Conservation (phyloP, 2,329 filamentous ascomycete genomes). For the Epichloe gansuensis region DNA sequence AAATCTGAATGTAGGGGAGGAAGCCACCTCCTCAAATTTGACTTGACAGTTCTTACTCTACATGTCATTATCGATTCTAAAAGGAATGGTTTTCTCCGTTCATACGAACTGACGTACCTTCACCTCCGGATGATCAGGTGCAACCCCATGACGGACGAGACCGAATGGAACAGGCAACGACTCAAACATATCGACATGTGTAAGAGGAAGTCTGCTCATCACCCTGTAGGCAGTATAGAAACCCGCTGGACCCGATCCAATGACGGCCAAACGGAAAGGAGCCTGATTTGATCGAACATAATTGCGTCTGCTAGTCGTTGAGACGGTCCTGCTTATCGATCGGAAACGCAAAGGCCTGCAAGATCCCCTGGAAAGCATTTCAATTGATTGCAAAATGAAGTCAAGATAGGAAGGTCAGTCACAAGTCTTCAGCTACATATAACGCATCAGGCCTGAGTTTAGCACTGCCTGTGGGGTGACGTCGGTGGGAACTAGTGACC, state of each 20-base stretch:
- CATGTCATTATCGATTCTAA: constrained; percentile 1
- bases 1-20: constrained; percentile 73
- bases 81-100: neutral
- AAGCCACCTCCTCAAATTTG: constrained; percentile 80
- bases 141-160: constrained; percentile 84
- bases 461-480: no score
- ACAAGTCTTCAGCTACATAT: neutral
- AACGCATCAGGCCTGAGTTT: no score
- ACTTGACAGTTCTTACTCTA: constrained; percentile 72
- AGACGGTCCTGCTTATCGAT: neutral
- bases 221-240: constrained; percentile 89
- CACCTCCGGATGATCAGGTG: constrained; percentile 96
- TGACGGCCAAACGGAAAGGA: constrained; percentile 68
- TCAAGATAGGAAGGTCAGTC: neutral
- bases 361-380: neutral
- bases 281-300: constrained; percentile 18
- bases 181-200: constrained; percentile 90
- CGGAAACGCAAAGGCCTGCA: neutral
- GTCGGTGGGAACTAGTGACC: neutral
- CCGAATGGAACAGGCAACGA: constrained; percentile 85
- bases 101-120: constrained; percentile 48
- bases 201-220: constrained; percentile 59
- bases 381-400: neutral
- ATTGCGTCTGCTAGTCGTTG: neutral
- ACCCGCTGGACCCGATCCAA: constrained; percentile 88